Base-by-base conservation (phyloP, 352 stramenopile genomes). In the Phytophthora pinifolia region DNA sequence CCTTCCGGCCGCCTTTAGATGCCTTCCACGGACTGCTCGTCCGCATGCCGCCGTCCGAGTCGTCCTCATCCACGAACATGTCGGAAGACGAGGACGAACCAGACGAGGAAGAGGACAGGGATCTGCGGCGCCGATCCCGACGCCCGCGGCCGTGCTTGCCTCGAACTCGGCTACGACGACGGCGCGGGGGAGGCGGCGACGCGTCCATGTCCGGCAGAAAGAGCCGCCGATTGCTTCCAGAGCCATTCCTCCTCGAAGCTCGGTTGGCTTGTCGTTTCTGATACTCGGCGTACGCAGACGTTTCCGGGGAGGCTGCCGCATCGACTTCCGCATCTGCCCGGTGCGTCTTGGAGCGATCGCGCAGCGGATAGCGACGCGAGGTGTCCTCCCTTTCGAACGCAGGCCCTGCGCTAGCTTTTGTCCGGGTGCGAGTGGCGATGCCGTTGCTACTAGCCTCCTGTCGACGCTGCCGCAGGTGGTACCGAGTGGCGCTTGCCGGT, bases 11-110 rank as follows among this genome's bases (percentile, higher is more conserved):
- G 30, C 60, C 50, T 50, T 76, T 70, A 12, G 46, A 60, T 36
- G 35, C 37, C 17, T 61, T 45, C 52, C 61, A 63, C 12, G 64
- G 61, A 36, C 67, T 86, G 14, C 58, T 72, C 10, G 67, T 67
- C 45, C 81, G 72, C 78, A 90, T 89, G 7, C 84, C 83, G 1
- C 82, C 82, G 34, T 90, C 76, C 14, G 76, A 85, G 38, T 83
- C 73, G 9, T 90, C 71, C 49, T 85, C 83, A 30, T 78, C 54
- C 38, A 64, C 77, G 54, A 67, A 76, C 63, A 77, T 78, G 10
- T 79, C 67, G 0, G 62, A 85, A 8, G 81, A 88, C 1, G 79
- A 85, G 13, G 67, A 68, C 9, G 61, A 64, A 2, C 39, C 59
- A n/a, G 69, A 73, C 14, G 68, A 77, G 1, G 69, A 76, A 13